A percentile compares a stretch with the other conserved stretches of the same genome.
phyloP scores from a whole-genome alignment of 176 grass and related monocot species.

The Alopecurus myosuroides region DNA sequence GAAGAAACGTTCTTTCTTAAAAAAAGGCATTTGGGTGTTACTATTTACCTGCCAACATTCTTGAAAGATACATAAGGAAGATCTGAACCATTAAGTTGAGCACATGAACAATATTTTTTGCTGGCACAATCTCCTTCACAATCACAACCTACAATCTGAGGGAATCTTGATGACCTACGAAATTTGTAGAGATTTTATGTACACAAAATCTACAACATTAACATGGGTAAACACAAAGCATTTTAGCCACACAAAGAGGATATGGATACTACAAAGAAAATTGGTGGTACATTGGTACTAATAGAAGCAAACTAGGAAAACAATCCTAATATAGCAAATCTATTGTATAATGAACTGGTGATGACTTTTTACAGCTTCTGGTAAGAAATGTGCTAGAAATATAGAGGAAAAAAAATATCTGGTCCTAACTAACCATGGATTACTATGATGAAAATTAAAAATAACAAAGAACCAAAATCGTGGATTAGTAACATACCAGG shows the following conservation, averaged over 20 bases:
- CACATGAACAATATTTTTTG: conserved; percentile 71
- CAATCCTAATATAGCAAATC: not conserved
- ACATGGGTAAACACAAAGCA: not conserved
- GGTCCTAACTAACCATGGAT: not conserved
- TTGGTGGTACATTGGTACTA: not conserved
- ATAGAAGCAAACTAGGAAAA: not conserved
- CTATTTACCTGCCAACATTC: conserved; percentile 45
- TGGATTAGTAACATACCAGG: conserved; percentile 39
- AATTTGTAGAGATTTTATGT: conserved; percentile 50
- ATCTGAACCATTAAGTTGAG: conserved; percentile 61
- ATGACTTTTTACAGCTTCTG: not conserved
- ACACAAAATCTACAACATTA: conserved; percentile 48
- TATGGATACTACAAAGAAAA: not conserved
- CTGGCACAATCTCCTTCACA: conserved; percentile 71
- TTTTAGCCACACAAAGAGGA: not conserved
- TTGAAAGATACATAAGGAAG: conserved; percentile 70
- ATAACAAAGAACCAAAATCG: conserved; percentile 8
- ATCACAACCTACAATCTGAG: conserved; percentile 51
- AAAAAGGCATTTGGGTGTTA: not conserved
- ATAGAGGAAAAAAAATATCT: not conserved
- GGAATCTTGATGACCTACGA: conserved; percentile 50
- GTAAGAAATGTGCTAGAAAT: not conserved
- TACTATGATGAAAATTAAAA: not conserved
- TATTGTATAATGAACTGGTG: not conserved
- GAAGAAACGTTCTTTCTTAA: not conserved